These are phyloP conservation scores for Cylindrotheca closterium DNA, from an alignment of 108 stramenopile genomes.

Conservation along the genomic window DNA sequence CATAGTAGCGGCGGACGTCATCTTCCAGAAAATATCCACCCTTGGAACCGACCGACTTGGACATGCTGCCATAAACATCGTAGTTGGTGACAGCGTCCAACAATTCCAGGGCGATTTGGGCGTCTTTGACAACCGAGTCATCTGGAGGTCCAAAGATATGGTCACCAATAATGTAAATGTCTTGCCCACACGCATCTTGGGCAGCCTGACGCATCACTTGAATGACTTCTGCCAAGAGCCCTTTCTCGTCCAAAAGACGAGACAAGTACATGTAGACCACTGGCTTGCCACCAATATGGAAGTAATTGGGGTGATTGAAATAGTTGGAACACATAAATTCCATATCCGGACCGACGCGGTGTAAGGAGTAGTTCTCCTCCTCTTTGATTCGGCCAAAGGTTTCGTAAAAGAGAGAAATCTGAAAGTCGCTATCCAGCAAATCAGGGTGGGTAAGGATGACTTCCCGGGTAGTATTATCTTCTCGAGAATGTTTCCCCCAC, in stretches of 20 bases:
- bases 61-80: constrained; percentile 28
- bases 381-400: constrained; percentile 30
- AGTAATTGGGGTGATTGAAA: constrained; percentile 45
- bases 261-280: constrained; percentile 45
- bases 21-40: constrained; percentile 14
- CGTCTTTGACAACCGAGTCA: no score
- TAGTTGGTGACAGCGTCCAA: constrained; percentile 42
- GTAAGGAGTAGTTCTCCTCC: constrained; percentile 5
- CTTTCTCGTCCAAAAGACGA: constrained; percentile 12
- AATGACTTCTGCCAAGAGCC: constrained; percentile 1
- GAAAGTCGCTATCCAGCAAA: constrained; percentile 10
- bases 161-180: constrained; percentile 38
- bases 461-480: constrained; percentile 28
- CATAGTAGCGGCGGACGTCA: constrained; percentile 9
- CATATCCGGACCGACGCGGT: constrained; percentile 21
- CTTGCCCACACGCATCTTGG: background rate
- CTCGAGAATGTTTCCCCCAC: constrained; percentile 36
- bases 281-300: constrained; percentile 30
- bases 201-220: constrained; percentile 16
- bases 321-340: constrained; percentile 26
- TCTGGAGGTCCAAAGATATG: no score
- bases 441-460: constrained; percentile 24
- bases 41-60: background rate
- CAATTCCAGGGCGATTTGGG: constrained; percentile 2
- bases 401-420: constrained; percentile 50